Evolutionary conservation across 768 basidiomycete genomes (phyloP), one percentile per base, ranked within the genome.

Genomic region (Mycena vulgaris): DNA sequence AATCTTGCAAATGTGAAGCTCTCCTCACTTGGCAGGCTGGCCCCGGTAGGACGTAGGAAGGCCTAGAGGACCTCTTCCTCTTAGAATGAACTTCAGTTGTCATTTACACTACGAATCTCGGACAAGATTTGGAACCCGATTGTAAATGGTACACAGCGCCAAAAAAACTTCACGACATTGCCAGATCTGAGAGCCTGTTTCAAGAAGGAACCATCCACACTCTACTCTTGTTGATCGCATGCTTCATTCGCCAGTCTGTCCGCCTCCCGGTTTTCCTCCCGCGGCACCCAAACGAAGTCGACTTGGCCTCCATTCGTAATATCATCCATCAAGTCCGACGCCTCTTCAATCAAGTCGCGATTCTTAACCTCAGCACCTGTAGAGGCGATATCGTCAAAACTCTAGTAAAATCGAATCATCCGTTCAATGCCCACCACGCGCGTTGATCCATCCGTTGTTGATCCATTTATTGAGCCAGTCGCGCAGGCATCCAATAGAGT

Each of bases 281-380:
- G 30, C 8, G 64, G 60, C n/a, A 71, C 23, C 64, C 59, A 63
- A 4, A 35, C 23, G 39, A 71, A 71, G 10, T 51, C 42, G 13
- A 66, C 60, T 17, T 35, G 14, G 35, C 64, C 69, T 21, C 39
- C 30, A 10, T 61, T 31, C n/a, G n/a, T 40, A 17, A 71, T 61
- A 3, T 57, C 30, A 37, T 52, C 37, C 11, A 57, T 42, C 45
- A 71, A 25, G 4, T 63, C 33, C 16, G 27, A 25, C 17, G 64
- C 64, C 27, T 58, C 21, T 28, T 71, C 52, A 51, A 71, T 66
- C 53, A 71, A 62, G 37, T 67, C 70, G 30, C 56, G 64, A 59
- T 71, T 71, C 47, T 17, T 31, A 59, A 71, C 70, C 27, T 45
- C 45, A 6, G 39, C 19, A 25, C 64, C 64, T 66, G n/a, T 4